phyloP scores from a whole-genome alignment of 345 rosid species.

The Lumnitzera littorea region DNA sequence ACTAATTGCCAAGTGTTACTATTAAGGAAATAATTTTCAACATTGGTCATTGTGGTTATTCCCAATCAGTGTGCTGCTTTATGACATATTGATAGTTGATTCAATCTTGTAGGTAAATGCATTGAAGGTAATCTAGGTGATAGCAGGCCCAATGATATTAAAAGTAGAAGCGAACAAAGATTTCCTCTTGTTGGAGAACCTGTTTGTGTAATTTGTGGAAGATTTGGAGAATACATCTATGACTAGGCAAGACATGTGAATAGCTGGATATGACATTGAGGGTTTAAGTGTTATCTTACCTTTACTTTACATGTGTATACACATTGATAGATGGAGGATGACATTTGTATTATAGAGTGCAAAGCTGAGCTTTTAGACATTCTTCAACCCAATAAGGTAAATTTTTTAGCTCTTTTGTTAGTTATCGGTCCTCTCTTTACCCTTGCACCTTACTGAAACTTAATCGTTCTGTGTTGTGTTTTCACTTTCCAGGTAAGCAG shows the following conservation, averaged over 20 bases:
- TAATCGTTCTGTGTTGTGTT: constrained; percentile 2
- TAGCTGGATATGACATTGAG: constrained; percentile 3
- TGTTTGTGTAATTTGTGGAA: constrained; percentile 61
- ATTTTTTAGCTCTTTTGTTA: constrained; percentile 7
- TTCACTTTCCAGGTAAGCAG: constrained; percentile 22
- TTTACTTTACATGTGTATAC: constrained; percentile 6
- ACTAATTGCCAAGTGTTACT: too few species aligned
- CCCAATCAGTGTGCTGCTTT: background rate
- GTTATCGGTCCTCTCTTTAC: constrained; percentile 1
- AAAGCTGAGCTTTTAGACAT: constrained; percentile 47
- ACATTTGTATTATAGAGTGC: constrained; percentile 71
- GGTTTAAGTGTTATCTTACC: constrained; percentile 5
- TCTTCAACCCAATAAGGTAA: constrained; percentile 34
- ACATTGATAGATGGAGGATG: constrained; percentile 54
- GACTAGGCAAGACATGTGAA: constrained; percentile 35
- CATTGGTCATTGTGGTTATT: too few species aligned
- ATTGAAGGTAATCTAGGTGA: constrained; percentile 19
- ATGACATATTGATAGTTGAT: background rate
- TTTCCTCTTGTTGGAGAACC: constrained; percentile 60
- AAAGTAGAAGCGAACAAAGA: constrained; percentile 42
- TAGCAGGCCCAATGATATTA: constrained; percentile 10
- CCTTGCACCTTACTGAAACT: constrained; percentile 2
- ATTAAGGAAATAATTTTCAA: too few species aligned
- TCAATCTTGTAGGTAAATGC: constrained; percentile 11
- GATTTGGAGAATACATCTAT: constrained; percentile 69